Percentiles rank a stretch among this genome's conserved stretches.
Conservation (phyloP, 1,284 basidiomycete genomes). For the Ganoderma lucidum region DNA sequence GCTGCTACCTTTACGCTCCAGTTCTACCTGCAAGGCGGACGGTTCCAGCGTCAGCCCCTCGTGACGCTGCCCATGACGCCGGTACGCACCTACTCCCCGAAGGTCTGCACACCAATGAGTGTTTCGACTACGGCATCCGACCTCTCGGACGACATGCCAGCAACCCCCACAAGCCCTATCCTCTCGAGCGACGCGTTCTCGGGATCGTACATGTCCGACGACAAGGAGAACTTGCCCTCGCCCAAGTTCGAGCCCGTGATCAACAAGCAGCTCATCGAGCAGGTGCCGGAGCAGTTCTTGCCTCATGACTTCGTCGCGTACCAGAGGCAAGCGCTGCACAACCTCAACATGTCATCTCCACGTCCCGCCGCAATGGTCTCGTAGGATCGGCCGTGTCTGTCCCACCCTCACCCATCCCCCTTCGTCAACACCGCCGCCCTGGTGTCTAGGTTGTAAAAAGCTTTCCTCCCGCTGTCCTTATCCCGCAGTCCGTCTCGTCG, state of each 20-base stretch:
- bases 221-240: slow-evolving; percentile 80
- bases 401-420: slow-evolving; percentile 27
- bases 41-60: slow-evolving; percentile 62
- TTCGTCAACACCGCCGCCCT: slow-evolving; percentile 27
- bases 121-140: slow-evolving; percentile 76
- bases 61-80: slow-evolving; percentile 74
- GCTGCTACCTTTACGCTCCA: slow-evolving; percentile 93
- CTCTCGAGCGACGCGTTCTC: slow-evolving; percentile 56
- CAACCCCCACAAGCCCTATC: slow-evolving; percentile 75
- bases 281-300: slow-evolving; percentile 75
- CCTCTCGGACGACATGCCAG: slow-evolving; percentile 81
- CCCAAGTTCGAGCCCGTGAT: slow-evolving; percentile 70
- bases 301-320: slow-evolving; percentile 82
- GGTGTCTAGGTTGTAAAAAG: slow-evolving; percentile 45
- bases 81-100: slow-evolving; percentile 61
- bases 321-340: slow-evolving; percentile 77
- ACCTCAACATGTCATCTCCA: slow-evolving; percentile 63
- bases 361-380: slow-evolving; percentile 58
- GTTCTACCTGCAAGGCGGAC: slow-evolving; percentile 86
- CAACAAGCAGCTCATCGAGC: slow-evolving; percentile 73
- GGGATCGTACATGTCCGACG: slow-evolving; percentile 60
- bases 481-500: slow-evolving; percentile 37
- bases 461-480: slow-evolving; percentile 36
- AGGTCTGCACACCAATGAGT: slow-evolving; percentile 76
- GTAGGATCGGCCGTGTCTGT: slow-evolving; percentile 46